phyloP scores from a whole-genome alignment of 495 filamentous ascomycete species.

The Aspergillus leporis region DNA sequence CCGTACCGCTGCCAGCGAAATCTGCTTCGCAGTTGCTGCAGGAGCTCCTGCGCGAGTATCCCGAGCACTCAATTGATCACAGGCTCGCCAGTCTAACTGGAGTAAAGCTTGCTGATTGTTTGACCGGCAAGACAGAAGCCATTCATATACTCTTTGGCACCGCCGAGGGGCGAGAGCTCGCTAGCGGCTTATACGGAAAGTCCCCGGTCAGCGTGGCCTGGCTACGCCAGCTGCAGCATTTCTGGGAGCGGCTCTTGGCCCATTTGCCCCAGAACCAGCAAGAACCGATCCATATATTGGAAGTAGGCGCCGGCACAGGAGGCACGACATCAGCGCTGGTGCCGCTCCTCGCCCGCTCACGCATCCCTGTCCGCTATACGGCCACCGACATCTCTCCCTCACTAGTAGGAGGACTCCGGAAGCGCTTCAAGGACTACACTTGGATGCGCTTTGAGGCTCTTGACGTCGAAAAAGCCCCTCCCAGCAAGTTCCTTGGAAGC shows the following conservation, averaged over 20 bases:
- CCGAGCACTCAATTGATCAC: constrained; percentile 34
- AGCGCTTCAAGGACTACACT: constrained; percentile 32
- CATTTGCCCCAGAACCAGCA: constrained; percentile 16
- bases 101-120: constrained; percentile 35
- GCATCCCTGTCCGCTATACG: constrained; percentile 45
- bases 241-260: constrained; percentile 30
- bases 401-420: constrained; percentile 35
- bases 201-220: constrained; percentile 34
- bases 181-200: constrained; percentile 41
- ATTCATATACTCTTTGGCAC: constrained; percentile 48
- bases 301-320: constrained; percentile 46
- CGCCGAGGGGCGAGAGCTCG: constrained; percentile 43
- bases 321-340: constrained; percentile 37
- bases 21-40: constrained; percentile 32
- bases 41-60: constrained; percentile 34
- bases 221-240: constrained; percentile 39
- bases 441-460: constrained; percentile 41
- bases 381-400: constrained; percentile 45
- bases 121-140: constrained; percentile 42
- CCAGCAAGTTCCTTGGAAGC: constrained; percentile 26
- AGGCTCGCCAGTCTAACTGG: constrained; percentile 43
- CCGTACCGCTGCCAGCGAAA: constrained; percentile 30
- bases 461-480: constrained; percentile 42
- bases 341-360: constrained; percentile 28
- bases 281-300: constrained; percentile 36